These are phyloP conservation scores for Hyaloraphidium curvatum DNA, from an alignment of 192 early-diverging fungal species.

Conservation along the genomic window DNA sequence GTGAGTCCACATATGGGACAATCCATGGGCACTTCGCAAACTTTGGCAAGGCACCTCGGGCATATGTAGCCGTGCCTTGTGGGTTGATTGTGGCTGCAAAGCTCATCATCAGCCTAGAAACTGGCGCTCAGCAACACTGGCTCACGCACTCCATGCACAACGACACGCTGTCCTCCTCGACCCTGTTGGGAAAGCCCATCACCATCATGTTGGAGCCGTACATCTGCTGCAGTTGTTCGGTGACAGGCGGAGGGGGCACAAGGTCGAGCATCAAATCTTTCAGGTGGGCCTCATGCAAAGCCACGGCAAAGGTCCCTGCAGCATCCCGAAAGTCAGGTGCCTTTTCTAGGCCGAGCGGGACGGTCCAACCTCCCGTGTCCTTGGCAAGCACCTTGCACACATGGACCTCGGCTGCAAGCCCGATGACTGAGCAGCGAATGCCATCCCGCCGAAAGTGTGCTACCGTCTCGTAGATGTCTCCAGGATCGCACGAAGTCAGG, in stretches of 20 bases:
- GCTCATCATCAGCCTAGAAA: not conserved
- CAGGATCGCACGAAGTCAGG: constrained; percentile 84
- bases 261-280: constrained; percentile 64
- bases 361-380: constrained; percentile 44
- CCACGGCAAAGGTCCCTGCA: constrained; percentile 57
- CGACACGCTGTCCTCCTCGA: constrained; percentile 3
- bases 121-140: not conserved
- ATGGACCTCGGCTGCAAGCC: constrained; percentile 75
- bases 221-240: constrained; percentile 18
- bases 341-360: constrained; percentile 1
- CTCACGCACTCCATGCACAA: not conserved
- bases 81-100: constrained; percentile 39
- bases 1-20: constrained; percentile 79
- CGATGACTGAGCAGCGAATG: constrained; percentile 73
- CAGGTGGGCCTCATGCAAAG: constrained; percentile 63
- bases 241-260: constrained; percentile 72
- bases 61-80: constrained; percentile 61
- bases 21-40: constrained; percentile 79
- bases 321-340: not conserved
- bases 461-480: constrained; percentile 71
- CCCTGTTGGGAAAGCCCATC: constrained; percentile 77
- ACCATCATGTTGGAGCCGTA: constrained; percentile 48
- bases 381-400: constrained; percentile 52
- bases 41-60: constrained; percentile 57
- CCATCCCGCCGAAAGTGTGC: constrained; percentile 36